These are phyloP conservation scores for Lipomyces sp. DNA, from an alignment of 805 yeast genomes.

Conservation along the genomic window DNA sequence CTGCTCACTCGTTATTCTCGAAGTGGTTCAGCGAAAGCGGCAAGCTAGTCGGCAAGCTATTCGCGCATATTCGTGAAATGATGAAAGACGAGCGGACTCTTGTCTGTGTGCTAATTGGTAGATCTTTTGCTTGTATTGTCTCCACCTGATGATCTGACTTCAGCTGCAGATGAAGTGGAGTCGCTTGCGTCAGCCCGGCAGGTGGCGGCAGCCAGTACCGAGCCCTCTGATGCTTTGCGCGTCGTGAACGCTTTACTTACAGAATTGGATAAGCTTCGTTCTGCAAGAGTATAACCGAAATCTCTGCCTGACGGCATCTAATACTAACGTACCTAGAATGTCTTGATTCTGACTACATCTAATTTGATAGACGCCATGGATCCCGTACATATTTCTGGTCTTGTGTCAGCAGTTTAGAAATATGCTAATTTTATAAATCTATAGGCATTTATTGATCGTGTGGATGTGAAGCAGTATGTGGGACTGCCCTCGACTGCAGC, in stretches of 20 bases:
- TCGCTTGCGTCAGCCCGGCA: slow-evolving; percentile 52
- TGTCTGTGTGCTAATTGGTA: slow-evolving; percentile 48
- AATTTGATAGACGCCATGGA: slow-evolving; percentile 50
- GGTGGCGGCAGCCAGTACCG: slow-evolving; percentile 47
- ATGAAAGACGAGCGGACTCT: slow-evolving; percentile 39
- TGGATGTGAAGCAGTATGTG: slow-evolving; percentile 48
- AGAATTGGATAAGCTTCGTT: slow-evolving; percentile 50
- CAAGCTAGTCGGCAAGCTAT: slow-evolving; percentile 49
- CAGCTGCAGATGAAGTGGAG: slow-evolving; percentile 51
- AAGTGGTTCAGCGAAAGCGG: slow-evolving; percentile 56
- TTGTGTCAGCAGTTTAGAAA: neutral
- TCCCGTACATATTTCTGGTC: slow-evolving; percentile 31
- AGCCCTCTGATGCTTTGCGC: slow-evolving; percentile 52
- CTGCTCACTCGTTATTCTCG: slow-evolving; percentile 53
- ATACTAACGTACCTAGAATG: slow-evolving; percentile 40
- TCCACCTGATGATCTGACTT: neutral
- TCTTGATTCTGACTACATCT: slow-evolving; percentile 51
- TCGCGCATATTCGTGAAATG: slow-evolving; percentile 46
- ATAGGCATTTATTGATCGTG: slow-evolving; percentile 52
- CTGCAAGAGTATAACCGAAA: slow-evolving; percentile 17
- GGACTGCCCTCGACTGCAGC: slow-evolving; percentile 47
- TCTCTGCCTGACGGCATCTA: too few species aligned
- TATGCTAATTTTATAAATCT: neutral
- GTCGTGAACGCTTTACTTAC: slow-evolving; percentile 54
- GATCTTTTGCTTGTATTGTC: neutral